Conservation (phyloP, 2,329 filamentous ascomycete species). For the Talaromyces verruculosus region DNA sequence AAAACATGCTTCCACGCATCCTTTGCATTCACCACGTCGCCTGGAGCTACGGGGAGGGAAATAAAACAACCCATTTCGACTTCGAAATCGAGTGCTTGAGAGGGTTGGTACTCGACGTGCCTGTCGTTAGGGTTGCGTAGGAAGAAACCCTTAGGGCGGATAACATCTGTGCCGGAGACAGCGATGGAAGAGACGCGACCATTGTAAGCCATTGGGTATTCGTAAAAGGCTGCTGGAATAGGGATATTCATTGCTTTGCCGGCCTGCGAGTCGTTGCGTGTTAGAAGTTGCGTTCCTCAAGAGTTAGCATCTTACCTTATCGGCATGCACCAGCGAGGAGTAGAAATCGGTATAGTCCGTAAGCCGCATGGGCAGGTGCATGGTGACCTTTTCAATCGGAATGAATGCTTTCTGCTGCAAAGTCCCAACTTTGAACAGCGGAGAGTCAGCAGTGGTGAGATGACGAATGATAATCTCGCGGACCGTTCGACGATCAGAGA, state of each 20-base stretch:
- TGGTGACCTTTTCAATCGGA: not conserved
- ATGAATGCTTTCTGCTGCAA: not conserved
- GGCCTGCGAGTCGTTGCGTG: not conserved
- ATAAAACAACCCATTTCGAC: conserved; percentile 52
- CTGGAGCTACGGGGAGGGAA: conserved; percentile 42
- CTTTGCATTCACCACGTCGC: conserved; percentile 43
- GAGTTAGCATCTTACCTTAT: not conserved
- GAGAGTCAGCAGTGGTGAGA: conserved; percentile 1
- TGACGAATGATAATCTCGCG: not conserved
- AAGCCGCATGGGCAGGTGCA: conserved; percentile 12
- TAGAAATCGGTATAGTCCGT: conserved; percentile 16
- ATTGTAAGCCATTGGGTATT: conserved; percentile 18
- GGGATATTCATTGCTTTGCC: conserved; percentile 15
- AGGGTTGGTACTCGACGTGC: conserved; percentile 38
- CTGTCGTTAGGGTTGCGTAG: not conserved
- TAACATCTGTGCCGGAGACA: conserved; percentile 9
- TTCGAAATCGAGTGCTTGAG: conserved; percentile 49
- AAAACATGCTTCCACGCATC: conserved; percentile 55
- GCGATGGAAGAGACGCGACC: conserved; percentile 9
- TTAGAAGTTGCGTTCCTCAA: not conserved
- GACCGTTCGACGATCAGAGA: conserved; percentile 2
- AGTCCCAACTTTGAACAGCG: not conserved
- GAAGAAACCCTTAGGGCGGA: conserved; percentile 14
- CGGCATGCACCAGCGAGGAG: conserved; percentile 11
- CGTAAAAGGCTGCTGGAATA: conserved; percentile 9